A percentile compares a stretch with the other conserved stretches of the same genome.
phyloP scores from a whole-genome alignment of 2,329 filamentous ascomycete species.

The Stachybotrys chlorohalonatus region DNA sequence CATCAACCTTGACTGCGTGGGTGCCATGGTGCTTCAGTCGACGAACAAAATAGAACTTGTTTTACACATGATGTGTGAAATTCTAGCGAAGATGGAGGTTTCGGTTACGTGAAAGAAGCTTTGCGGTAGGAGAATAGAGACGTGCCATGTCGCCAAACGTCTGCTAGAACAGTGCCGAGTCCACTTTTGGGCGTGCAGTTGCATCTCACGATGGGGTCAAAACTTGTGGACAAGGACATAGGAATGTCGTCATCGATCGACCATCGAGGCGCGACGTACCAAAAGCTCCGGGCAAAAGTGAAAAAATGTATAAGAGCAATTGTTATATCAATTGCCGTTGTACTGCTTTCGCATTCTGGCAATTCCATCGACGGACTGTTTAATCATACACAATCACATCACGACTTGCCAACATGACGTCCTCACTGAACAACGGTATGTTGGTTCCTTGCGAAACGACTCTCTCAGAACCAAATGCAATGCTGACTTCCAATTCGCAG shows the following conservation, averaged over 20 bases:
- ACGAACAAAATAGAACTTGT: too few relatives aligned
- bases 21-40: too few relatives aligned
- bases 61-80: too few relatives aligned
- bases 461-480: not conserved
- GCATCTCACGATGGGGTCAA: not conserved
- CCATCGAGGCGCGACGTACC: slow-evolving; percentile 7
- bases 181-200: not conserved
- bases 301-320: not conserved
- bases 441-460: not conserved
- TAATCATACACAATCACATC: not conserved
- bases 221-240: not conserved
- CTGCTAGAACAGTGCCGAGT: not conserved
- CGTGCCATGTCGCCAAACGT: not conserved
- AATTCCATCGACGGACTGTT: too few relatives aligned
- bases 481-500: not conserved
- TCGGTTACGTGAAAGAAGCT: too few relatives aligned
- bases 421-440: slow-evolving; percentile 13
- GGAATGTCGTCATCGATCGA: slow-evolving; percentile 14
- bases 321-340: slow-evolving; percentile 2
- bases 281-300: slow-evolving; percentile 6
- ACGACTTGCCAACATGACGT: slow-evolving; percentile 9
- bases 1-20: not conserved
- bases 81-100: too few relatives aligned
- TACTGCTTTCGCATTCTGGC: too few relatives aligned
- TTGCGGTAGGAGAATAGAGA: not conserved